Percentiles rank a stretch among this genome's conserved stretches.
Evolutionary conservation across 2,329 filamentous ascomycete species (phyloP).

Genomic region (Fusarium denticulatum): DNA sequence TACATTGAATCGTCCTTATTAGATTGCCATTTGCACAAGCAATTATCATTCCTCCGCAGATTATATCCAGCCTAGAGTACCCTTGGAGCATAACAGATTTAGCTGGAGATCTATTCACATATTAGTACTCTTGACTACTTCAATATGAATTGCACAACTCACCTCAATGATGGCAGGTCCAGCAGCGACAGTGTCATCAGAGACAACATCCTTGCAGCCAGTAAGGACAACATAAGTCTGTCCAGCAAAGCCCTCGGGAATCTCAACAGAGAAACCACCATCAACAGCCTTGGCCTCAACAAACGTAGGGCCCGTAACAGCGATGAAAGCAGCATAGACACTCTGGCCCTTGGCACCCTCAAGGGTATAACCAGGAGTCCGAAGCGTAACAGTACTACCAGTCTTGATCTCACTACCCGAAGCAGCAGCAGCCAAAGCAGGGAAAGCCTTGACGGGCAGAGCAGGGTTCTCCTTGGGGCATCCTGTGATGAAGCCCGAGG

Average conservation of each 20-base stretch:
- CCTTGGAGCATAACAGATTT: not conserved
- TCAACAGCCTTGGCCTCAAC: conserved; percentile 34
- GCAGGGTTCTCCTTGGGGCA: conserved; percentile 65
- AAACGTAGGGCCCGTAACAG: conserved; percentile 41
- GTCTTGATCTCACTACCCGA: conserved; percentile 39
- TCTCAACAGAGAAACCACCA: conserved; percentile 36
- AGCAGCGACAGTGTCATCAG: conserved; percentile 51
- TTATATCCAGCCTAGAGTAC: accelerated
- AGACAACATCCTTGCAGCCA: conserved; percentile 48
- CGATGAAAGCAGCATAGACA: conserved; percentile 50
- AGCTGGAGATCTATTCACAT: conserved; percentile 8
- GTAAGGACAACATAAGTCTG: conserved; percentile 54
- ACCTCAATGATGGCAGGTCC: conserved; percentile 50
- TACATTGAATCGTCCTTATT: not conserved
- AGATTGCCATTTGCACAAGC: not conserved
- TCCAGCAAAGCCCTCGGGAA: conserved; percentile 47
- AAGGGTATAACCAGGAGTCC: conserved; percentile 41
- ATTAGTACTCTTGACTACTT: not conserved
- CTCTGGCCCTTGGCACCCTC: conserved; percentile 34
- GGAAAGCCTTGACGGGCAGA: conserved; percentile 71
- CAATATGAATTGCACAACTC: accelerated
- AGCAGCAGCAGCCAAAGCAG: conserved; percentile 52
- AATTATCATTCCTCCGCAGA: not conserved
- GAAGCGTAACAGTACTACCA: conserved; percentile 41
- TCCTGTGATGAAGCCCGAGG: conserved; percentile 66